These are phyloP conservation scores for Ceratocystiopsis sp. DNA, from an alignment of 2,329 filamentous ascomycete genomes.

Conservation along the genomic window DNA sequence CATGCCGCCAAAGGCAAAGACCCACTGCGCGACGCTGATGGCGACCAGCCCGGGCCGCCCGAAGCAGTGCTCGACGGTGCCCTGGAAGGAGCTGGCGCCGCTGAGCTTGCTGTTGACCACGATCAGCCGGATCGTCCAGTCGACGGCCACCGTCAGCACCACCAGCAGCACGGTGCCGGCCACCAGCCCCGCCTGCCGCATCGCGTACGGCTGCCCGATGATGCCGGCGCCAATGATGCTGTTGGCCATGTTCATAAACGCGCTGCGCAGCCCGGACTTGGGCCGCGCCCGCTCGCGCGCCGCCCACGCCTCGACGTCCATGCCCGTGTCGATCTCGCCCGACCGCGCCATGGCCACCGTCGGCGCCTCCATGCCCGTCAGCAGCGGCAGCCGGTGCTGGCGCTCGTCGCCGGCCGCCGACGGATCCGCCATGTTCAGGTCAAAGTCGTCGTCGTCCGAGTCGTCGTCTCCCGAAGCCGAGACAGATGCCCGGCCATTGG, in stretches of 20 bases:
- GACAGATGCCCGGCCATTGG: too few relatives aligned
- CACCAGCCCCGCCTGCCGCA: constrained; percentile 74
- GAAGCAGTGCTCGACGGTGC: constrained; percentile 91
- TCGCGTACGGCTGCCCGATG: constrained; percentile 85
- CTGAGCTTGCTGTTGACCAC: constrained; percentile 96
- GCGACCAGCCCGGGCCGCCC: constrained; percentile 75
- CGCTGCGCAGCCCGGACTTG: constrained; percentile 69
- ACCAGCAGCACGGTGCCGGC: constrained; percentile 67
- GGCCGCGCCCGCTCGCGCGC: constrained; percentile 46
- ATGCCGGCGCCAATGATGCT: constrained; percentile 75
- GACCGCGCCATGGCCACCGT: constrained; percentile 49
- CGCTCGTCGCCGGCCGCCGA: constrained; percentile 20
- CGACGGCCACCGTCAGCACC: constrained; percentile 63
- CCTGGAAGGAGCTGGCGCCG: constrained; percentile 85
- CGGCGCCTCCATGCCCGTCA: constrained; percentile 72
- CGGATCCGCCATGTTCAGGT: constrained; percentile 3
- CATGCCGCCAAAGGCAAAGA: constrained; percentile 98
- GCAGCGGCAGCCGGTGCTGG: constrained; percentile 49
- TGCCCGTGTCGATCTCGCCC: constrained; percentile 10
- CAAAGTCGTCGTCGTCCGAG: constrained; percentile 12
- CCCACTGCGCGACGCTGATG: constrained; percentile 84
- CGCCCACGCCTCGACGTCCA: constrained; percentile 26
- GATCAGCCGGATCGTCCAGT: constrained; percentile 96
- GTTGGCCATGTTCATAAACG: constrained; percentile 99
- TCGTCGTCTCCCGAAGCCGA: constrained; percentile 2